A percentile compares a stretch with the other conserved stretches of the same genome.
These are phyloP conservation scores for Hymenochaete sp. DNA, from an alignment of 1,284 basidiomycete species.

Conservation along the genomic window DNA sequence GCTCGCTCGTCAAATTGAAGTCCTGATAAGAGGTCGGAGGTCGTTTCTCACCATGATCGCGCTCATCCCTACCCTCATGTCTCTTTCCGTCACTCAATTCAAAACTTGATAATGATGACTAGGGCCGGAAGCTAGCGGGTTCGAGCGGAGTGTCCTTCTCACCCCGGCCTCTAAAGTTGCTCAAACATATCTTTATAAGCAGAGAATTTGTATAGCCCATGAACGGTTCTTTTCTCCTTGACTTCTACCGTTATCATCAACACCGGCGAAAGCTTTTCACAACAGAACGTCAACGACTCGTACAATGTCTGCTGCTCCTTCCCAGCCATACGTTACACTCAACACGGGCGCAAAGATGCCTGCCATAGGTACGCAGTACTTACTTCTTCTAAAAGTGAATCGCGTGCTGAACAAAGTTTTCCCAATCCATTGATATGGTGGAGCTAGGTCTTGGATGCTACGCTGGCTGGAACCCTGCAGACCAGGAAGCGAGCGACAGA, in stretches of 20 bases:
- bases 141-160: neutral
- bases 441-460: conserved; percentile 21
- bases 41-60: too few species aligned
- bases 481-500: conserved; percentile 15
- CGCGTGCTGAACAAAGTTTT: too few species aligned
- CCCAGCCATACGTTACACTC: conserved; percentile 15
- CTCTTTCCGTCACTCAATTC: too few species aligned
- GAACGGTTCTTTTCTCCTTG: neutral
- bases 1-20: too few species aligned
- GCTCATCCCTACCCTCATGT: too few species aligned
- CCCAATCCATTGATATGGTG: too few species aligned
- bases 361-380: conserved; percentile 19
- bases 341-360: conserved; percentile 19
- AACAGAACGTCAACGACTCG: too few species aligned
- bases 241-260: neutral
- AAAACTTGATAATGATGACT: too few species aligned
- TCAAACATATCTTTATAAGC: neutral
- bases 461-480: conserved; percentile 17
- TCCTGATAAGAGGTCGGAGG: too few species aligned
- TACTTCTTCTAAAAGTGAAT: too few species aligned
- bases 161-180: neutral
- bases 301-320: conserved; percentile 13
- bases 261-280: neutral
- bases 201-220: neutral
- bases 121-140: neutral